Conservation (phyloP, 2,329 filamentous ascomycete genomes). For the Penicillium sp. region DNA sequence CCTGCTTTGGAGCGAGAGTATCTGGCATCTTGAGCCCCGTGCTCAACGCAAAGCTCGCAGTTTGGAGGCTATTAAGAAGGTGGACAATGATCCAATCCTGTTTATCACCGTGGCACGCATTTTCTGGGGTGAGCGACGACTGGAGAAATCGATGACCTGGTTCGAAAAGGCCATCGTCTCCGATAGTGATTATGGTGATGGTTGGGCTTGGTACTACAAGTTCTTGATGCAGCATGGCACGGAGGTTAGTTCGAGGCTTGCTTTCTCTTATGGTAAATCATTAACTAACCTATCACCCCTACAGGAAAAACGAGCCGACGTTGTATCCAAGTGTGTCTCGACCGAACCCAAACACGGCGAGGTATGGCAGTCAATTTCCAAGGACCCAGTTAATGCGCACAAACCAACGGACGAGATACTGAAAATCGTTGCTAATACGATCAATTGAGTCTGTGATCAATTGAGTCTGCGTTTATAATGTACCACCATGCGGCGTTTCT, state of each 20-base stretch:
- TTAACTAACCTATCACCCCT: constrained; percentile 1
- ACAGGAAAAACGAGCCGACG: constrained; percentile 81
- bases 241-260: constrained; percentile 49
- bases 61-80: constrained; percentile 94
- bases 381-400: constrained; percentile 78
- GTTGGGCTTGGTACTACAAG: constrained; percentile 98
- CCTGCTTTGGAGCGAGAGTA: constrained; percentile 88
- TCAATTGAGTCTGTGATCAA: constrained; percentile 17
- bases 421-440: constrained; percentile 67
- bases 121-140: constrained; percentile 88
- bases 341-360: constrained; percentile 93
- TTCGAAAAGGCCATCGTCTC: constrained; percentile 93
- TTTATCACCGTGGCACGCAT: constrained; percentile 92
- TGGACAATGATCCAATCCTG: constrained; percentile 85
- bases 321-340: constrained; percentile 74
- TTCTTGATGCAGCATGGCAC: constrained; percentile 92
- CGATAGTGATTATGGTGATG: constrained; percentile 84
- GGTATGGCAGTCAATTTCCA: constrained; percentile 81
- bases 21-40: constrained; percentile 88
- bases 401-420: constrained; percentile 78
- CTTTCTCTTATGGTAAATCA: not conserved
- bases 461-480: constrained; percentile 16
- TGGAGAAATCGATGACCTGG: constrained; percentile 95
- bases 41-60: constrained; percentile 90
- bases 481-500: constrained; percentile 10